Percentiles rank a stretch among this genome's conserved stretches.
Conservation (phyloP, 2,329 filamentous ascomycete genomes). For the Aspergillus thermomutatus region DNA sequence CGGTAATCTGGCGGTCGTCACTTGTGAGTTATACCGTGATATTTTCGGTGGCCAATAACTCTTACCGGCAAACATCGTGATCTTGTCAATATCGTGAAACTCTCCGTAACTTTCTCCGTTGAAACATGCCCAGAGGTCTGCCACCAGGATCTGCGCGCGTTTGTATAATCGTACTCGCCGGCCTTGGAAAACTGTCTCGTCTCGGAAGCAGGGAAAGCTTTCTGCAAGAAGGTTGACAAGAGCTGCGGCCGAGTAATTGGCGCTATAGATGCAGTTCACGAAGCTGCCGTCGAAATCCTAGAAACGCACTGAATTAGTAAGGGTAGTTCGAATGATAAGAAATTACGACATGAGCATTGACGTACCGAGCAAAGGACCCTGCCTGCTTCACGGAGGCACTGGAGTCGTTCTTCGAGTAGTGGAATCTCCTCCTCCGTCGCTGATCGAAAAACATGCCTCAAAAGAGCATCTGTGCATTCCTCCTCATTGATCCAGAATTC, state of each 20-base stretch:
- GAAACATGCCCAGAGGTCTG: conserved; percentile 96
- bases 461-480: conserved; percentile 69
- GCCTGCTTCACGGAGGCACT: conserved; percentile 79
- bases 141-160: conserved; percentile 91
- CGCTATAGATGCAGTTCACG: conserved; percentile 67
- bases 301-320: conserved; percentile 2
- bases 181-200: conserved; percentile 72
- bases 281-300: conserved; percentile 76
- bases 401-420: conserved; percentile 71
- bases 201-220: conserved; percentile 81
- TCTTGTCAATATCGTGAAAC: conserved; percentile 87
- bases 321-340: not conserved
- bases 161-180: conserved; percentile 81
- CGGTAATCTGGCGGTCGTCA: conserved; percentile 66
- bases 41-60: not conserved
- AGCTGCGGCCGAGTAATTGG: conserved; percentile 73
- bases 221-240: conserved; percentile 82
- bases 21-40: not conserved
- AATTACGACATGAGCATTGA: not conserved
- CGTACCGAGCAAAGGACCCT: conserved; percentile 71
- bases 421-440: conserved; percentile 85
- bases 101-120: conserved; percentile 73
- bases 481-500: conserved; percentile 79
- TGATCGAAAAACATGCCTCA: conserved; percentile 79
- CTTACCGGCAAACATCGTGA: conserved; percentile 88